Evolutionary conservation across 306 rosid species (phyloP).

Genomic region (Phaseolus lunatus): DNA sequence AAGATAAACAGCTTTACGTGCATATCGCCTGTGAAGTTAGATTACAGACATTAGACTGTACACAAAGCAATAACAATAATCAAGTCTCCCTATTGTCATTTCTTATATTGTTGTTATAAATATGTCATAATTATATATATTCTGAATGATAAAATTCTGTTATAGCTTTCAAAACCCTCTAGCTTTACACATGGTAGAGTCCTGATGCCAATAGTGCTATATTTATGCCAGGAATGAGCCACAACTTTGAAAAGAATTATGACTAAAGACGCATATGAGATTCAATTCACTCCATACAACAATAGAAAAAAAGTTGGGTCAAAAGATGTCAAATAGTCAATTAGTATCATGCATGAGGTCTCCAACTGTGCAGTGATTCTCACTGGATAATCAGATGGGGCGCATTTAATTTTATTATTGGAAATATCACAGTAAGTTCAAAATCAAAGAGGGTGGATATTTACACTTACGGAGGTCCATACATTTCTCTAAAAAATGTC

Average conservation of each 20-base stretch:
- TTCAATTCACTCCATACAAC: constrained; percentile 8
- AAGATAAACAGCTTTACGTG: constrained; percentile 81
- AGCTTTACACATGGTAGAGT: neutral
- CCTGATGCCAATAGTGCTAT: constrained; percentile 3
- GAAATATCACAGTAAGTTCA: constrained; percentile 15
- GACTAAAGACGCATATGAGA: neutral
- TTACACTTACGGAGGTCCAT: constrained; percentile 1
- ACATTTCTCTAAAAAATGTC: neutral
- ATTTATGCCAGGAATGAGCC: constrained; percentile 28
- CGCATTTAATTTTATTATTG: neutral
- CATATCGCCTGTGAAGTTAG: constrained; percentile 76
- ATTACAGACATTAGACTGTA: constrained; percentile 42
- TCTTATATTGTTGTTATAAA: neutral
- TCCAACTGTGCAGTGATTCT: constrained; percentile 8
- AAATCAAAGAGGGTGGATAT: constrained; percentile 18
- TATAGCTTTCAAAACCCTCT: neutral
- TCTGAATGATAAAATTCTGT: constrained; percentile 12
- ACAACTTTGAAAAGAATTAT: constrained; percentile 17
- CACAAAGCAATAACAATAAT: constrained; percentile 20
- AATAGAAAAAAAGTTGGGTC: neutral
- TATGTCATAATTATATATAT: constrained; percentile 10
- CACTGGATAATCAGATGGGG: no score
- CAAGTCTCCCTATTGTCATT: constrained; percentile 3
- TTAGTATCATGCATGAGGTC: constrained; percentile 30
- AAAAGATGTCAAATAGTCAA: constrained; percentile 10